Evolutionary conservation across 2,329 filamentous ascomycete genomes (phyloP).

Genomic region (Trematosphaeria pertusa): DNA sequence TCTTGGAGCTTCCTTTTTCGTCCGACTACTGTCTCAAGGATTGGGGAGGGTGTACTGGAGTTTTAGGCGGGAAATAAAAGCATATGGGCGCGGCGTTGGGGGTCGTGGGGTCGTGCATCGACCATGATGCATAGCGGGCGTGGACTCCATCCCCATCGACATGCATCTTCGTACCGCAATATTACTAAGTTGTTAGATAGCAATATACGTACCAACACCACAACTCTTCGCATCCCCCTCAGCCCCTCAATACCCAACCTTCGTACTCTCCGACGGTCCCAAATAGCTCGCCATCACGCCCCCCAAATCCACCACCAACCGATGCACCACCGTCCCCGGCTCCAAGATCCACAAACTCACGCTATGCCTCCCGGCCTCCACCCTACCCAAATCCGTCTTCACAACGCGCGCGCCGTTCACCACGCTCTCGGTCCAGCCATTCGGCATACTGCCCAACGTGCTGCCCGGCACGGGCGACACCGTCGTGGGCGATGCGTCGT

Average conservation of each 20-base stretch:
- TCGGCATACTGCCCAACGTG: conserved; percentile 47
- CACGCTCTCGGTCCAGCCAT: conserved; percentile 55
- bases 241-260: conserved; percentile 10
- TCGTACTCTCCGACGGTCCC: conserved; percentile 21
- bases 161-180: too few relatives aligned
- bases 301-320: conserved; percentile 27
- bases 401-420: conserved; percentile 56
- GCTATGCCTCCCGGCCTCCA: conserved; percentile 34
- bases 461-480: conserved; percentile 36
- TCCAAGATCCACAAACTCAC: conserved; percentile 45
- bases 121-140: too few relatives aligned
- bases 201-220: too few relatives aligned
- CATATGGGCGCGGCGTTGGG: too few relatives aligned
- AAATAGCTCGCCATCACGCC: conserved; percentile 27
- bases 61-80: too few relatives aligned
- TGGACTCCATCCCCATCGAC: too few relatives aligned
- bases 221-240: too few relatives aligned
- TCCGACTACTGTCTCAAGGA: too few relatives aligned
- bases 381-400: conserved; percentile 37
- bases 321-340: conserved; percentile 17
- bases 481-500: conserved; percentile 35
- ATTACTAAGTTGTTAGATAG: too few relatives aligned
- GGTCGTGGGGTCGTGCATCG: too few relatives aligned
- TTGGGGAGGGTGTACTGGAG: too few relatives aligned
- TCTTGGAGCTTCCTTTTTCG: too few relatives aligned